phyloP scores from a whole-genome alignment of 2,329 filamentous ascomycete species.

The Monosporascus sp. region DNA sequence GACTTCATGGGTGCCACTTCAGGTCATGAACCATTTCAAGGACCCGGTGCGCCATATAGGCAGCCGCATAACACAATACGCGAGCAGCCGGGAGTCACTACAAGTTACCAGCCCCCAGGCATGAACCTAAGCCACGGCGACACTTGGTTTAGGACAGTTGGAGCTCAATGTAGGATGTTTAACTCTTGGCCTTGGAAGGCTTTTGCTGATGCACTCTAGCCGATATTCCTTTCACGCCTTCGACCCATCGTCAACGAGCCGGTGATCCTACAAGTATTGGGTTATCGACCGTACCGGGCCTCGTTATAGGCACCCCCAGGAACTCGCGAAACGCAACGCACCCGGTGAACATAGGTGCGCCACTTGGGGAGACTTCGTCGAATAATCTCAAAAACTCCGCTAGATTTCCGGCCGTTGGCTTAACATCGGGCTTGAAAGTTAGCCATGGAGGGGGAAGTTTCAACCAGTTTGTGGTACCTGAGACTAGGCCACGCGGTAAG shows the following conservation, averaged over 20 bases:
- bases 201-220: slow-evolving; percentile 12
- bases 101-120: slow-evolving; percentile 6
- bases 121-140: not conserved
- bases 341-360: slow-evolving; percentile 11
- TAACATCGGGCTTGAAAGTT: slow-evolving; percentile 25
- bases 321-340: slow-evolving; percentile 8
- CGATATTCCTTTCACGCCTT: slow-evolving; percentile 28
- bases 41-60: slow-evolving; percentile 7
- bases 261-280: slow-evolving; percentile 18
- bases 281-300: slow-evolving; percentile 25
- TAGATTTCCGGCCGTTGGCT: slow-evolving; percentile 16
- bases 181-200: not conserved
- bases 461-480: slow-evolving; percentile 8
- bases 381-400: slow-evolving; percentile 11
- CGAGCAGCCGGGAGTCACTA: slow-evolving; percentile 6
- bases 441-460: slow-evolving; percentile 15
- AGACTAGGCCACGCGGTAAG: slow-evolving; percentile 20
- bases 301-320: slow-evolving; percentile 24
- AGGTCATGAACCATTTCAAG: slow-evolving; percentile 6
- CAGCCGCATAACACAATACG: slow-evolving; percentile 6
- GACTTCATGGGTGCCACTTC: slow-evolving; percentile 6
- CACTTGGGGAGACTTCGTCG: slow-evolving; percentile 9
- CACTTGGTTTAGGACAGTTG: slow-evolving; percentile 12
- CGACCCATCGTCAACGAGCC: slow-evolving; percentile 27
- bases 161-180: slow-evolving; percentile 14